Percentiles rank a stretch among this genome's conserved stretches.
These are phyloP conservation scores for Ceratocystis eucalypticola DNA, from an alignment of 2,329 filamentous ascomycete species.

Conservation along the genomic window DNA sequence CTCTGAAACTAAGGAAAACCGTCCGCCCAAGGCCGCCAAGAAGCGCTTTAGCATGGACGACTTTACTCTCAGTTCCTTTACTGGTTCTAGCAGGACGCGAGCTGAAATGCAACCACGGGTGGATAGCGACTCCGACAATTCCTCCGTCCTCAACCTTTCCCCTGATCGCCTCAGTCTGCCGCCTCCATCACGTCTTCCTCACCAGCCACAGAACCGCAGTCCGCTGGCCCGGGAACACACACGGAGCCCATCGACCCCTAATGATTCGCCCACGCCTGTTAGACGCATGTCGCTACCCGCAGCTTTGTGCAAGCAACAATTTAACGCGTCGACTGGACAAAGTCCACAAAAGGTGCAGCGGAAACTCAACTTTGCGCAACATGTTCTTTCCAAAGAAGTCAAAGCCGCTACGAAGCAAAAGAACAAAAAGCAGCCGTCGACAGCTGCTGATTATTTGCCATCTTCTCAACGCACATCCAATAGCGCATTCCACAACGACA, in stretches of 20 bases:
- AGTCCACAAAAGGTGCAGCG: constrained; percentile 16
- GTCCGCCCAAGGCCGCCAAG: constrained; percentile 26
- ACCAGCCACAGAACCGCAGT: constrained; percentile 27
- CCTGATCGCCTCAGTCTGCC: constrained; percentile 28
- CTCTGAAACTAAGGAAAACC: constrained; percentile 33
- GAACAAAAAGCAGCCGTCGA: constrained; percentile 11
- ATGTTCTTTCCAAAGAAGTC: constrained; percentile 18
- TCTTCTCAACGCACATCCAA: constrained; percentile 19
- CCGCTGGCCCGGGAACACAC: constrained; percentile 29
- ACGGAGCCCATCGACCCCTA: constrained; percentile 23
- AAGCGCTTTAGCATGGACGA: constrained; percentile 28
- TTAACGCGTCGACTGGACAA: not conserved
- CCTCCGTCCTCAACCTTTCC: constrained; percentile 27
- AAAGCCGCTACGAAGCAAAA: constrained; percentile 17
- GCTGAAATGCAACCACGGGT: constrained; percentile 42
- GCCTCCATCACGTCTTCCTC: constrained; percentile 24
- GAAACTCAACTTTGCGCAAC: constrained; percentile 19
- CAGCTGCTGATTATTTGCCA: not conserved
- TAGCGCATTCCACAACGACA: constrained; percentile 16
- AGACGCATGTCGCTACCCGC: constrained; percentile 19
- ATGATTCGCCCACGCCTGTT: constrained; percentile 13
- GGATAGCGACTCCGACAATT: constrained; percentile 39
- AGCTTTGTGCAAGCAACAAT: constrained; percentile 15
- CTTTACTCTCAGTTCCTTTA: constrained; percentile 31
- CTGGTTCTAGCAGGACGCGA: constrained; percentile 30